Evolutionary conservation across 2,329 filamentous ascomycete genomes (phyloP), one percentile per base, ranked within the genome.

Genomic region (Chalaropsis thielavioides): DNA sequence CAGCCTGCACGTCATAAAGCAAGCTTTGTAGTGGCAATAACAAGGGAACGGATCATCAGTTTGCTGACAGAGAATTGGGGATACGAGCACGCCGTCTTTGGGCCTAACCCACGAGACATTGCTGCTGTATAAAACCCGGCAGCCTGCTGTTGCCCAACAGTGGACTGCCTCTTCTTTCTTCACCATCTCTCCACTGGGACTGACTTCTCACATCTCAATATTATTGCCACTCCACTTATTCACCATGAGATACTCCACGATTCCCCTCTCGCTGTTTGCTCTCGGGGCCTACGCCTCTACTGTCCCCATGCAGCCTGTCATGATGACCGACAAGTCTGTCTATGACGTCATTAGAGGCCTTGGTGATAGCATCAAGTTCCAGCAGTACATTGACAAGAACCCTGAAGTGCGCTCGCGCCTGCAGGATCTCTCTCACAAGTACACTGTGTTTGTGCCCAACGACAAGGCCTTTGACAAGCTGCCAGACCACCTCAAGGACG

Each of bases 391-490:
- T 69, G 80, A 87, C 68, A 80, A 90, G 67, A 85, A 88, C 72
- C 80, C 85, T 0, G 83, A 89, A 63, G 77, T 96, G 0, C 84
- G 92, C 43, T 74, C 87, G 64, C 73, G 85, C 2, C 81, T 96
- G 35, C 94, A 95, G 75, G 82, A 82, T 71, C 92, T 89, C 1
- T 60, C 56, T 10, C 78, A 82, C 24, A 92, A 92, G 74, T 83
- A 87, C 71, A 96, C 92, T 0, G 75, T 94, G 62, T 95, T 96
- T 71, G 88, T 89, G 1, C 92, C 92, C 0, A 84, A 83, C 0
- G 84, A 96, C 72, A 77, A 80, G 61, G 90, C 90, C 0, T 92
- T 96, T 70, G 83, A 87, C 68, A 77, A 81, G 69, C 74, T 84
- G 27, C 81, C 80, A 1, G 70, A 79, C 22, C 72, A 79, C 73